Evolutionary conservation across 2,329 filamentous ascomycete genomes (phyloP).

Genomic region (Colletotrichum lupini): DNA sequence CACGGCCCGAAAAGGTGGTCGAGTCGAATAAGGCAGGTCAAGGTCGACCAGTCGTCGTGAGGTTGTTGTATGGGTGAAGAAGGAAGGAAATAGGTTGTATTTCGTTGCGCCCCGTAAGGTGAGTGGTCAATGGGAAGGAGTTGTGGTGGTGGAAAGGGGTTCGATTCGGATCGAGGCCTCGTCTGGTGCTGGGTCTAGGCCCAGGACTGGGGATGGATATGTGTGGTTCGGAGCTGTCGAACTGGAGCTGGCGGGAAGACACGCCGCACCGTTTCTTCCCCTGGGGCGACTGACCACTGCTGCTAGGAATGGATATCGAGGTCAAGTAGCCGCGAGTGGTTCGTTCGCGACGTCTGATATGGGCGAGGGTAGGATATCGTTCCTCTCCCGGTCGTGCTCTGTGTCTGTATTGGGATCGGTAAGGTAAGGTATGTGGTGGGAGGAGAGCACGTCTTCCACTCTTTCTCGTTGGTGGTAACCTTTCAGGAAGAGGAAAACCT

Average conservation of each 20-base stretch:
- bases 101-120: slow-evolving; percentile 18
- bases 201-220: not conserved
- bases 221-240: not conserved
- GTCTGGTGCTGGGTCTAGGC: slow-evolving; percentile 8
- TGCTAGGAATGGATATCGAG: not conserved
- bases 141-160: slow-evolving; percentile 17
- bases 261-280: not conserved
- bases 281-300: not conserved
- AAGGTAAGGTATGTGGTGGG: not conserved
- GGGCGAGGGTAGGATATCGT: not conserved
- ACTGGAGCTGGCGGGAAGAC: not conserved
- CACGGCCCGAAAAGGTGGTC: slow-evolving; percentile 4
- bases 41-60: not conserved
- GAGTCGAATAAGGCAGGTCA: not conserved
- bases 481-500: slow-evolving; percentile 23
- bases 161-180: slow-evolving; percentile 25
- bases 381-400: not conserved
- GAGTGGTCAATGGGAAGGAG: slow-evolving; percentile 20
- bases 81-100: not conserved
- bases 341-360: not conserved
- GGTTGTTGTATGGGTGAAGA: not conserved
- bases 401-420: not conserved
- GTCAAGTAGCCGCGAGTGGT: not conserved
- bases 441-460: not conserved
- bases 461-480: not conserved